Base-by-base conservation (phyloP, 805 yeast genomes). In the Suhomyces tanzawaensis region DNA sequence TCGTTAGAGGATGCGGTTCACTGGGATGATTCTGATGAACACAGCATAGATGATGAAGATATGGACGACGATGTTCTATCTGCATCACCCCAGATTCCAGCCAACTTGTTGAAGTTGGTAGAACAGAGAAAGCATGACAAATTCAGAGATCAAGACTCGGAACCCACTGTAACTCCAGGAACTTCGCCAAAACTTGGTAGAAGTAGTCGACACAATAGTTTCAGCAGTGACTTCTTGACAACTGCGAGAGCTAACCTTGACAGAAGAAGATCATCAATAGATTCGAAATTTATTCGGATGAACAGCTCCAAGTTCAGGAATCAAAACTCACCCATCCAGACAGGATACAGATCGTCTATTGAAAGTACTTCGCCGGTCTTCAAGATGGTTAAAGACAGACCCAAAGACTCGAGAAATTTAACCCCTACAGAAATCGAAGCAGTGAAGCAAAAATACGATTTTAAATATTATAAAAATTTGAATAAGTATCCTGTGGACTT, bases 41-140 rank as follows among this genome's bases (percentile, higher is more conserved):
- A 45, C 31, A 48, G 55, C 27, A 43, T 60, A n/a, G 68, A 64
- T 42, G 72, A 66, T 39, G 72, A 66, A 33, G 73, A 69, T 26
- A 47, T 65, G 37, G 72, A 69, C 48, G 70, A 72, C 32, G 73
- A 69, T 23, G 43, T 65, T 16, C 55, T 79, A 17, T 74, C 82
- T 1, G 79, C 78, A 4, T 81, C 86, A 1, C 88, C 88, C 1
- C 85, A 82, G 48, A 81, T 82, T 3, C 88, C 88, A 0, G 75
- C 76, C 23, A 77, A 77, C 31, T 62, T 81, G 13, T 57, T 81
- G 27, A 68, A 74, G 48, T 57, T 75, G 49, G 85, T 71, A 41
- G 86, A 73, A 53, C 67, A 55, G 56, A 61, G 73, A 21, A 66
- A 67, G 51, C 64, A 62, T 40, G 65, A 69, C 44, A 56, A 62